Evolutionary conservation across 1,284 basidiomycete species (phyloP), one percentile per base, ranked within the genome.

Genomic region (Malassezia yamatoensis): DNA sequence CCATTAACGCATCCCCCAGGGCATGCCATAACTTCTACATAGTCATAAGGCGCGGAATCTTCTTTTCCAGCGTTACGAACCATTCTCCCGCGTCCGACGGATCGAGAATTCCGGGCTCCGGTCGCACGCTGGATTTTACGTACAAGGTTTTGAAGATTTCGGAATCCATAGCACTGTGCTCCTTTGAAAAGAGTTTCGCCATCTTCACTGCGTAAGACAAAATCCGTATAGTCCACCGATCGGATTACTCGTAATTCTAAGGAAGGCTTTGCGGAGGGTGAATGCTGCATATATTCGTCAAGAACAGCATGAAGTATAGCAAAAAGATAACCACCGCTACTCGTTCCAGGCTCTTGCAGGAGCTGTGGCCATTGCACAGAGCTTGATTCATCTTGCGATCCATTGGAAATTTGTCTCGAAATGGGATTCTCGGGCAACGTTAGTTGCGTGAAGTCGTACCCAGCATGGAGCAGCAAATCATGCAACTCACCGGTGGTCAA

Each of bases 21-120:
- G 78, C 94, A 99, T 20, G 94, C 94, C 94, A 99, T 98, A 59
- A 99, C 90, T 71, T 99, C 94, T 46, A 98, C 86, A 75, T 93
- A 98, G 77, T 98, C 93, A 74, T 93, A 87, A 34, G 82, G 78
- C 79, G 50, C 82, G 24, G 24, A 3, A 20, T 64, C 56, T 3
- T 29, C 33, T 35, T 44, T 43, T 16, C 33, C 48, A n/a, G 37
- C 43, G 34, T 50, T 39, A 16, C 5, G 20, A 40, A 35, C 36
- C 45, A 49, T 48, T 35, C 49, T 6, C 54, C 45, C 18, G 55
- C 48, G 16, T 12, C 48, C 40, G 36, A 44, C 2, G 55, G 46
- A 21, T 53, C 54, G 33, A 50, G 59, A 38, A 34, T 34, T 20
- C 43, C 59, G 56, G 15, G 90, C 78, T 0, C 90, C 90, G 1